These are phyloP conservation scores for Nicotiana benthamiana DNA, from an alignment of 257 asterid species.

Conservation along the genomic window DNA sequence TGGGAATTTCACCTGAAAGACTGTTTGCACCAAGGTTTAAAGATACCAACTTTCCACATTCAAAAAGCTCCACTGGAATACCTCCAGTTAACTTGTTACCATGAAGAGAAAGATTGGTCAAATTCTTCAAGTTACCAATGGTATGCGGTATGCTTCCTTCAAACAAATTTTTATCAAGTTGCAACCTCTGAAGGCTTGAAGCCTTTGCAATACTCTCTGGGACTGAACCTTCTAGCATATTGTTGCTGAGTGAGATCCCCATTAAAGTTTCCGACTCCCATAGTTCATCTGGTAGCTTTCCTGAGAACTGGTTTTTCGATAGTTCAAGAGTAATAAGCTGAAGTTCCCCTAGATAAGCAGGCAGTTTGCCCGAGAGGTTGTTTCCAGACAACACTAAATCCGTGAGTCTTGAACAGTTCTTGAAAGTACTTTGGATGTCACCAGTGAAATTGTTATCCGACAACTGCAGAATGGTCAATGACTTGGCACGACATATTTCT, in stretches of 20 bases:
- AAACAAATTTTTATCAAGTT: constrained; percentile 51
- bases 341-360: constrained; percentile 58
- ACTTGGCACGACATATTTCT: constrained; percentile 47
- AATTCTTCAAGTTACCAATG: constrained; percentile 51
- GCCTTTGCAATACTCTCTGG: constrained; percentile 25
- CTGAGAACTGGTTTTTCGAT: constrained; percentile 46
- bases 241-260: constrained; percentile 40
- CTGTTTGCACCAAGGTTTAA: constrained; percentile 52
- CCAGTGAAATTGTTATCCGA: constrained; percentile 59
- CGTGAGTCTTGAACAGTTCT: constrained; percentile 35
- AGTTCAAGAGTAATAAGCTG: constrained; percentile 46
- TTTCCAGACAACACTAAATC: constrained; percentile 58
- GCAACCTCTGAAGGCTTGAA: constrained; percentile 38
- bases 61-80: constrained; percentile 55
- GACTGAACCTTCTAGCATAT: constrained; percentile 46
- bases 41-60: constrained; percentile 56
- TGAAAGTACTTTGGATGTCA: constrained; percentile 34
- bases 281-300: constrained; percentile 47
- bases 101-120: constrained; percentile 62
- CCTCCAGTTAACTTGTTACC: constrained; percentile 58
- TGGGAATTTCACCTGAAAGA: constrained; percentile 49
- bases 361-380: constrained; percentile 50
- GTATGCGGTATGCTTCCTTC: constrained; percentile 50
- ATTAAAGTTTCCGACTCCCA: constrained; percentile 65
- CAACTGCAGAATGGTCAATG: constrained; percentile 29